phyloP scores from a whole-genome alignment of 257 asterid genomes.

The Nicotiana obtusifolia region DNA sequence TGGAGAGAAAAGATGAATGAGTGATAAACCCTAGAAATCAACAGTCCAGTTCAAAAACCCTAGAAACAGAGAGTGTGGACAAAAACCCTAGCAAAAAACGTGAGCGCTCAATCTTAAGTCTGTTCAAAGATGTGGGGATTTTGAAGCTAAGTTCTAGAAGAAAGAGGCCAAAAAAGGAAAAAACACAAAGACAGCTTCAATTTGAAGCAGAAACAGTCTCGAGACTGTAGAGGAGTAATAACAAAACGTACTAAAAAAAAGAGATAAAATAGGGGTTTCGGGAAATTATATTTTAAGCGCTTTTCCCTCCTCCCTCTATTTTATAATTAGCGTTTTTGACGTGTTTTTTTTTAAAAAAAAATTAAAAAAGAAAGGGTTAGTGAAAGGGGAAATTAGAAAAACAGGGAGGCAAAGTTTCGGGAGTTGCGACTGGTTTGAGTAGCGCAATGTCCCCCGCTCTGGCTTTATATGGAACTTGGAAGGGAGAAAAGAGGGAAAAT shows the following conservation, averaged over 20 bases:
- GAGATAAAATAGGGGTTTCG: neutral
- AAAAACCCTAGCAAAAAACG: neutral
- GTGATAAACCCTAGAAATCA: slow-evolving; percentile 31
- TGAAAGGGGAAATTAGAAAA: neutral
- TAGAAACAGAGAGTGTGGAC: slow-evolving; percentile 1
- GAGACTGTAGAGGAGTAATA: slow-evolving; percentile 13
- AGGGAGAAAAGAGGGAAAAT: neutral
- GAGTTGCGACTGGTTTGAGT: too few relatives aligned
- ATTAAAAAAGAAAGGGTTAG: neutral
- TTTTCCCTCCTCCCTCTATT: neutral
- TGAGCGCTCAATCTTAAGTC: neutral
- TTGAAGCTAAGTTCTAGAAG: neutral
- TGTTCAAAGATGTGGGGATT: neutral
- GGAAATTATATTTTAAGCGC: neutral
- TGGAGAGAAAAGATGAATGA: slow-evolving; percentile 27
- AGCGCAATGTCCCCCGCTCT: neutral
- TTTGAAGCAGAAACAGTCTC: slow-evolving; percentile 40
- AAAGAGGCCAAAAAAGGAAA: slow-evolving; percentile 16
- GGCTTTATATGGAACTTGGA: neutral
- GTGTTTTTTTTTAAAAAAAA: too few relatives aligned
- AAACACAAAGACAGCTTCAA: slow-evolving; percentile 47
- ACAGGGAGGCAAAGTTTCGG: neutral
- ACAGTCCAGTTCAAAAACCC: slow-evolving; percentile 19
- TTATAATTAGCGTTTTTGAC: too few relatives aligned
- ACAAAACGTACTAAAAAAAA: neutral